Evolutionary conservation across 345 rosid species (phyloP).

Genomic region (Chamaenerion angustifolium): DNA sequence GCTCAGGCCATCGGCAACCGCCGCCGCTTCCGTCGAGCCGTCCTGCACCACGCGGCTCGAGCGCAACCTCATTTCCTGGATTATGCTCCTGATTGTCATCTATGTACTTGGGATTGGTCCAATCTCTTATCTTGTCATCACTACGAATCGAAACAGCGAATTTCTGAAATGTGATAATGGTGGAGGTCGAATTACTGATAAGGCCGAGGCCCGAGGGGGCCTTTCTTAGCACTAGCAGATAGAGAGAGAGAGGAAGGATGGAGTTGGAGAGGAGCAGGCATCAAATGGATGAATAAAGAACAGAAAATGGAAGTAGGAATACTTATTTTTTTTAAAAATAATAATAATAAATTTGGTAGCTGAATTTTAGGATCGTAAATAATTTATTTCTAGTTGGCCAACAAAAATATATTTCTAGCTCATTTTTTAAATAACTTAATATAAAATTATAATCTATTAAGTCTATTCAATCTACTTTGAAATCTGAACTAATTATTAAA

Average conservation of each 20-base stretch:
- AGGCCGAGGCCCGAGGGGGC: background rate
- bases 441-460: no score
- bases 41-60: constrained; percentile 51
- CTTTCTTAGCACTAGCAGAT: background rate
- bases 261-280: background rate
- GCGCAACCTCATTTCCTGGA: constrained; percentile 29
- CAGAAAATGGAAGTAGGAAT: no score
- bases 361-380: no score
- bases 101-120: background rate
- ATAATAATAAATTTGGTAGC: no score
- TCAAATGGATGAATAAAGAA: no score
- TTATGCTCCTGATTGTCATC: constrained; percentile 37
- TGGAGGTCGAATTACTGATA: constrained; percentile 1
- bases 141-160: background rate
- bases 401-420: no score
- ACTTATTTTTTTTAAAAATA: no score
- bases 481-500: no score
- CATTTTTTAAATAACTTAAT: no score
- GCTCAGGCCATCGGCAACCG: constrained; percentile 11
- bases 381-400: no score
- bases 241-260: background rate
- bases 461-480: no score
- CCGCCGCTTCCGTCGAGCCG: constrained; percentile 7
- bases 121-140: background rate
- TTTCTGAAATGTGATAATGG: background rate